phyloP scores from a whole-genome alignment of 2,329 filamentous ascomycete genomes.

The Aureobasidium uvarum region DNA sequence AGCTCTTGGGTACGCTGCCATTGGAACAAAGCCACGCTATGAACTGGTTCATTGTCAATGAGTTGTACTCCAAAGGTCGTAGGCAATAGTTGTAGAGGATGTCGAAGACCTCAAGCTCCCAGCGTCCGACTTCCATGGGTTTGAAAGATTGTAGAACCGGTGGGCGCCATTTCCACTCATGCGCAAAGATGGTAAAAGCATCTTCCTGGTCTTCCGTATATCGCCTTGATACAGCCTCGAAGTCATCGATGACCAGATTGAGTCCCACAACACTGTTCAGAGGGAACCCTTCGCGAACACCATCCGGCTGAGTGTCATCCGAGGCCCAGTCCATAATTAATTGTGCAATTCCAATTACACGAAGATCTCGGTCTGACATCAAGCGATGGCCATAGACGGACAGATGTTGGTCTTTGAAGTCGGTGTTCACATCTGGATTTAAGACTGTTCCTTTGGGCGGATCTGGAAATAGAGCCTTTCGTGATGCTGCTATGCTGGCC shows the following conservation, averaged over 20 bases:
- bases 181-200: not conserved
- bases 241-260: slow-evolving; percentile 1
- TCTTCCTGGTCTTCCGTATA: not conserved
- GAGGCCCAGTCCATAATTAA: not conserved
- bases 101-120: slow-evolving; percentile 2
- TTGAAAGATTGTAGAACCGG: not conserved
- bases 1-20: not conserved
- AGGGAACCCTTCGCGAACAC: not conserved
- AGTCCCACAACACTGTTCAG: not conserved
- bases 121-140: not conserved
- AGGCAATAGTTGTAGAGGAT: slow-evolving; percentile 13
- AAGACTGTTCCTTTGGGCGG: not conserved
- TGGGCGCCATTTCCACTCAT: slow-evolving; percentile 8
- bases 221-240: not conserved
- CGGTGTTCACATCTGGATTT: not conserved
- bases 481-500: not conserved
- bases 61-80: not conserved
- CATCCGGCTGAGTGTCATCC: not conserved
- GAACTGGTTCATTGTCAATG: not conserved
- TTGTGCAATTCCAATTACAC: not conserved
- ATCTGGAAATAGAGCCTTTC: not conserved
- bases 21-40: slow-evolving; percentile 11
- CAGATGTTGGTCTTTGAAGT: not conserved
- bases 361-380: slow-evolving; percentile 1
- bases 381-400: slow-evolving; percentile 2